Evolutionary conservation across 805 yeast species (phyloP), one percentile per base, ranked within the genome.

Genomic region (Candida argentea): DNA sequence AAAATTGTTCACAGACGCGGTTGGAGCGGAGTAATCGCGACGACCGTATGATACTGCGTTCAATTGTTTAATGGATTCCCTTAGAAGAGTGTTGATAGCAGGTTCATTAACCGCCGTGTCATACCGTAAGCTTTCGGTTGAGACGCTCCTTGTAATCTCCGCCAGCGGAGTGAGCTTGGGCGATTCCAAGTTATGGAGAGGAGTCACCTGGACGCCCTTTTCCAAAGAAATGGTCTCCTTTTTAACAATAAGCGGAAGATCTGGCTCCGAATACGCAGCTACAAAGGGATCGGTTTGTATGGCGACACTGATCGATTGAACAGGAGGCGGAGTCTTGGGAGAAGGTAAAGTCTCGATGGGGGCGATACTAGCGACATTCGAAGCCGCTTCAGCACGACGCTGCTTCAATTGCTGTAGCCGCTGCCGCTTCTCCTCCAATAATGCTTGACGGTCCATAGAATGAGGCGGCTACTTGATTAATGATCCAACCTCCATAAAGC

Each of bases 401-500:
- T 40, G 48, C 33, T 44, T 43, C 18, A 48, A 43, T 31, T 48
- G 50, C 28, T 35, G 42, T 20, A 48, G 45, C 33, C 67, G 44
- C 40, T 50, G 59, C 24, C 64, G 42, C 33, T 61, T 61, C 37
- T 58, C 57, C 31, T 61, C 65, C 16, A 61, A 42, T 27, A 57
- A 39, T 11, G 55, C 39, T 33, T 55, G 63, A 34, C 65, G 39
- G 23, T 26, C 24, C 13, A 18, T 20, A 31, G 56, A n/a, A n/a
- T n/a, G n/a, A n/a, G n/a, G n/a, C n/a, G n/a, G n/a, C n/a, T n/a
- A n/a, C n/a, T 18, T 22, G n/a, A 26, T 14, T 26, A 13, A 14
- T 26, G 29, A 8, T 19, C 11, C 14, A 6, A 12, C 8, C n/a
- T 25, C 20, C 14, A 14, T 22, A n/a, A 22, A 4, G 11, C 14